Evolutionary conservation across 306 rosid species (phyloP), one percentile per base, ranked within the genome.

Genomic region (Delonix regia): DNA sequence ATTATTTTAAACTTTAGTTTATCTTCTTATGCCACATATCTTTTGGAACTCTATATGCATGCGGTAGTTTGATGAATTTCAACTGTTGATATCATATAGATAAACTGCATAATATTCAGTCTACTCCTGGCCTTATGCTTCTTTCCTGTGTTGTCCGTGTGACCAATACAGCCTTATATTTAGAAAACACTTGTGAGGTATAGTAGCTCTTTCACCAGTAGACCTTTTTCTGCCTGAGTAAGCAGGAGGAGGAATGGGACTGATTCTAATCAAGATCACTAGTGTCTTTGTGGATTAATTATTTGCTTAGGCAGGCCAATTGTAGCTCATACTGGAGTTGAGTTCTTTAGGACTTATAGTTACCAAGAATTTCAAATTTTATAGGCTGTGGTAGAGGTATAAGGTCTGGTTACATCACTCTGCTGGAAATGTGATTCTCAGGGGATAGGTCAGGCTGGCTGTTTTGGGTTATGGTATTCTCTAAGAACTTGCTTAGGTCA

Each of bases 141-240:
- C 21, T 18, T 64, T 64, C 71, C 71, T 65, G 51, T 65, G 30
- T 45, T 38, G n/a, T n/a, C 28, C 24, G 49, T 64, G 16, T 64
- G 70, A 64, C n/a, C 51, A 19, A 19, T 12, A 6, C 25, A 15
- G 0, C 59, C 59, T 18, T 49, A 49, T 49, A 16, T 16, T 49
- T 16, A 49, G 22, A 18, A 18, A 3, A 49, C 22, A 49, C 0
- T 49, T 49, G 25, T 19, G 12, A 3, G 10, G 25, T 52, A 16
- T 22, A 16, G 47, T 63, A 6, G 3, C 27, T 63, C 25, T 36
- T 63, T 36, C 42, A 34, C 69, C 36, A 22, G 28, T n/a, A 63
- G 25, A 30, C 25, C n/a, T 62, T 25, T 34, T 12, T 63, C 47
- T 16, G 68, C 2, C 33, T 28, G 21, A 33, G 24, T 62, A 3